Conservation (phyloP, 1,284 basidiomycete species). For the Flammula alnicola region DNA sequence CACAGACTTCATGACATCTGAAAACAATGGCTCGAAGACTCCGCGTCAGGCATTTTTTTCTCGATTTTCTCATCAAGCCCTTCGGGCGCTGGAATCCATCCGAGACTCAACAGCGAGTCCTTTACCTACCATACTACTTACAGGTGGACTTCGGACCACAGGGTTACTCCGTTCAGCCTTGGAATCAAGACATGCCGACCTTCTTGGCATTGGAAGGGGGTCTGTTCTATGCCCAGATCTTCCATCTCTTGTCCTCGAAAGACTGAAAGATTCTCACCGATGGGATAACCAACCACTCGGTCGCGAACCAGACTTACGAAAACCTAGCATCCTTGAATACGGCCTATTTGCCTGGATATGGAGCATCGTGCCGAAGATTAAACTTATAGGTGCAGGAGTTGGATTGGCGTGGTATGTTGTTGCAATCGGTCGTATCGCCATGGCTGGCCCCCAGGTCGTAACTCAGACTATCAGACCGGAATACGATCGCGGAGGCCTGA, state of each 20-base stretch:
- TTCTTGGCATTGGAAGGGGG: conserved; percentile 79
- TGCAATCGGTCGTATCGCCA: conserved; percentile 52
- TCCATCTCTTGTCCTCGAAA: conserved; percentile 44
- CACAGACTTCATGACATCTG: conserved; percentile 49
- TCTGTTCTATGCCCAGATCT: conserved; percentile 70
- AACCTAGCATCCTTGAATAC: conserved; percentile 25
- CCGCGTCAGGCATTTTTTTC: conserved; percentile 65
- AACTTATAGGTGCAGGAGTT: conserved; percentile 59
- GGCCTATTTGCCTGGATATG: conserved; percentile 30
- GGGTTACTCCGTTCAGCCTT: conserved; percentile 62
- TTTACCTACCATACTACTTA: conserved; percentile 73
- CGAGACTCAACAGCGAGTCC: conserved; percentile 25
- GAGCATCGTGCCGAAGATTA: conserved; percentile 44
- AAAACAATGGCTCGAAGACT: conserved; percentile 29
- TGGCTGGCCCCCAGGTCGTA: no score
- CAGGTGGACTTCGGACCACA: conserved; percentile 77
- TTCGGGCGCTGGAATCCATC: conserved; percentile 44
- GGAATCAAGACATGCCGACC: conserved; percentile 59
- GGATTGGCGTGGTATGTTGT: conserved; percentile 65
- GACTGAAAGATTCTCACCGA: conserved; percentile 22
- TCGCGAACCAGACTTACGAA: conserved; percentile 40
- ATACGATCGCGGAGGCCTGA: conserved; percentile 39
- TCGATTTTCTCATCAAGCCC: conserved; percentile 57
- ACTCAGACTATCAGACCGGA: conserved; percentile 21
- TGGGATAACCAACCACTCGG: conserved; percentile 40